Evolutionary conservation across 108 stramenopile species (phyloP).

Genomic region (Skeletonema marinoi): DNA sequence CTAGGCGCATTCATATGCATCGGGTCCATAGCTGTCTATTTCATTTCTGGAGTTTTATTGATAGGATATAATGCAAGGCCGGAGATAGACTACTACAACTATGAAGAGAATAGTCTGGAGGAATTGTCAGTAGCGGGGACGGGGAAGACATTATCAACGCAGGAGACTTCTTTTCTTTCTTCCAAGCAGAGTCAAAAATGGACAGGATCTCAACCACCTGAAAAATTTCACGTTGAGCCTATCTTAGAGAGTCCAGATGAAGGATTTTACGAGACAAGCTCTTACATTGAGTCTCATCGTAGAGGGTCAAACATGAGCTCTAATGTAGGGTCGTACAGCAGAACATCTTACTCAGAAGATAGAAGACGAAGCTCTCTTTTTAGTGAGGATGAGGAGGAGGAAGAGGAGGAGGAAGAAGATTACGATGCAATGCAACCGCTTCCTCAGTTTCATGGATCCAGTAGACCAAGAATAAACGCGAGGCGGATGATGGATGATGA

Average conservation of each 20-base stretch:
- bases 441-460: background rate
- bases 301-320: background rate
- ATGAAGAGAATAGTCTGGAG: slow-evolving; percentile 10
- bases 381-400: background rate
- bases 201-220: background rate
- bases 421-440: background rate
- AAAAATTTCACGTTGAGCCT: too few species aligned
- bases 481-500: background rate
- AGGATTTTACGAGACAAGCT: too few species aligned
- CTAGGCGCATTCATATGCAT: slow-evolving; percentile 16
- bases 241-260: too few species aligned
- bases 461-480: background rate
- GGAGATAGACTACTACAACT: slow-evolving; percentile 6
- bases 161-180: background rate
- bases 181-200: background rate
- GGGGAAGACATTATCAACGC: background rate
- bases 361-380: background rate
- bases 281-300: too few species aligned
- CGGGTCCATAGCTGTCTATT: slow-evolving; percentile 9
- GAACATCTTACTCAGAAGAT: background rate
- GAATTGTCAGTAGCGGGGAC: background rate
- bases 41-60: slow-evolving; percentile 6
- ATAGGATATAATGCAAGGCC: slow-evolving; percentile 18
- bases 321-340: background rate
- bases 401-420: background rate